These are phyloP conservation scores for Truncatella angustata DNA, from an alignment of 2,329 filamentous ascomycete species.

Conservation along the genomic window DNA sequence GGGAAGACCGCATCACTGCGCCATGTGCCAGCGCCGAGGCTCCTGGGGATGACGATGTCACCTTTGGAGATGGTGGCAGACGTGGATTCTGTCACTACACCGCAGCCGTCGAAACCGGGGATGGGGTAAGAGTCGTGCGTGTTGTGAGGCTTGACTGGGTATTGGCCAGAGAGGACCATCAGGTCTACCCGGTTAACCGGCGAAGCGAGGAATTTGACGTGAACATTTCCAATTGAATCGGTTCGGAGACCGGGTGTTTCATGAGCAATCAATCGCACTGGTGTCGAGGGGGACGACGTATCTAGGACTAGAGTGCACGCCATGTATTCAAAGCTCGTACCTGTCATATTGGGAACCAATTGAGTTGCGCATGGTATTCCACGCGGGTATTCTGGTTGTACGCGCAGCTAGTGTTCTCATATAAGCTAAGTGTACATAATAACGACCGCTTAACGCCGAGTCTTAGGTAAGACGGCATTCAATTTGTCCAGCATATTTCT, in stretches of 20 bases:
- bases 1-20: slow-evolving; percentile 17
- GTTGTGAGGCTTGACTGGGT: slow-evolving; percentile 19
- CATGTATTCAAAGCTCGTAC: too few species aligned
- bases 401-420: too few species aligned
- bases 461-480: too few species aligned
- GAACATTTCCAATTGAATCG: slow-evolving; percentile 3
- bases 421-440: too few species aligned
- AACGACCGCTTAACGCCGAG: too few species aligned
- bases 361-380: too few species aligned
- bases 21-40: slow-evolving; percentile 19
- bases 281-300: neutral
- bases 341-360: too few species aligned
- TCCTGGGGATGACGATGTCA: slow-evolving; percentile 14
- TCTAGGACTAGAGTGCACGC: neutral
- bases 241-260: neutral
- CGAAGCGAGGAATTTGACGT: slow-evolving; percentile 18
- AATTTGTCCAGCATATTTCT: too few species aligned
- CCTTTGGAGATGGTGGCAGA: slow-evolving; percentile 8
- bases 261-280: neutral
- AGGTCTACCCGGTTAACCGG: slow-evolving; percentile 23
- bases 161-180: slow-evolving; percentile 18
- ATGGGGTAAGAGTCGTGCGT: slow-evolving; percentile 12
- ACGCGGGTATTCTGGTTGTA: too few species aligned
- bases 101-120: slow-evolving; percentile 21
- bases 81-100: slow-evolving; percentile 4